phyloP scores from a whole-genome alignment of 495 filamentous ascomycete genomes.

The Penicillium subrubescens region DNA sequence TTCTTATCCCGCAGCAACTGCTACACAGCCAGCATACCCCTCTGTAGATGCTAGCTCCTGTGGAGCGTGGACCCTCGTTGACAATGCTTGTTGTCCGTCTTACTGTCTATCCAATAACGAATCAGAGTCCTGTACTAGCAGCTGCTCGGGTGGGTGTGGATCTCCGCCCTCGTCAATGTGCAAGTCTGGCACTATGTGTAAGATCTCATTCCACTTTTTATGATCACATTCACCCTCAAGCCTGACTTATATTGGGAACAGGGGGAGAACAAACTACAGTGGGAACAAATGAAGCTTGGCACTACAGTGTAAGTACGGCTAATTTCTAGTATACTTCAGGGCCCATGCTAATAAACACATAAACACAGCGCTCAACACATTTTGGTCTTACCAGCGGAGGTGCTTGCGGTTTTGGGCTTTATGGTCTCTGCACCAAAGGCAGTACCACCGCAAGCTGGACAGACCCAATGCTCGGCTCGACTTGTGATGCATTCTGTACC shows the following conservation, averaged over 20 bases:
- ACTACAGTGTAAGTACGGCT: not conserved
- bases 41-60: not conserved
- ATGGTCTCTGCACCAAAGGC: slow-evolving; percentile 2
- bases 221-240: not conserved
- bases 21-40: not conserved
- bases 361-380: not conserved
- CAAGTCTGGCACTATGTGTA: slow-evolving; percentile 6
- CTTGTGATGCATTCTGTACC: slow-evolving; percentile 2
- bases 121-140: not conserved
- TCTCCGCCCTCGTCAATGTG: slow-evolving; percentile 1
- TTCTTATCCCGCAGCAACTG: not conserved
- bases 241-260: not conserved
- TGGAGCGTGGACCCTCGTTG: not conserved
- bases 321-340: no score
- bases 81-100: slow-evolving; percentile 4
- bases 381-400: slow-evolving; percentile 1
- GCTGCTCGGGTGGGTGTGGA: not conserved
- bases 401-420: slow-evolving; percentile 1
- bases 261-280: not conserved
- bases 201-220: not conserved
- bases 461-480: slow-evolving; percentile 2
- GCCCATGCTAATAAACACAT: not conserved
- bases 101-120: slow-evolving; percentile 1
- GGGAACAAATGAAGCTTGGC: not conserved
- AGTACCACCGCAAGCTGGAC: slow-evolving; percentile 1